phyloP scores from a whole-genome alignment of 768 basidiomycete genomes.

The Boletus pseudopeckii region DNA sequence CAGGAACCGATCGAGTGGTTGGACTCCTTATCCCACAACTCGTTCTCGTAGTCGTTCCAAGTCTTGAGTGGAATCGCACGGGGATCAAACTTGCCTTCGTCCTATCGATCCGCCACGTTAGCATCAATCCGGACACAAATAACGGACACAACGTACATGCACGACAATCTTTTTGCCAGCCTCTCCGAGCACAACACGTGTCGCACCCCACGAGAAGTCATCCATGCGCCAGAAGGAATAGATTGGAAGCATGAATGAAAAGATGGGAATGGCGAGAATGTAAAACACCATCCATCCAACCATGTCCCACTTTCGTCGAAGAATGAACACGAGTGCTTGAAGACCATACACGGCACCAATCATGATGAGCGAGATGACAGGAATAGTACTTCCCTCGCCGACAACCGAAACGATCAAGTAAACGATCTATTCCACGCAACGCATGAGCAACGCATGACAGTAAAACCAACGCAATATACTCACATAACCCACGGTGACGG shows the following conservation, averaged over 20 bases:
- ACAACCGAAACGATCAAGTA: conserved; percentile 84
- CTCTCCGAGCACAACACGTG: conserved; percentile 91
- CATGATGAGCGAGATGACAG: conserved; percentile 83
- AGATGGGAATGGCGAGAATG: conserved; percentile 88
- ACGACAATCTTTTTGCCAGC: conserved; percentile 93
- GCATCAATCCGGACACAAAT: conserved; percentile 2
- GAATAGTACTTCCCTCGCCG: conserved; percentile 63
- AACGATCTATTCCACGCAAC: conserved; percentile 52
- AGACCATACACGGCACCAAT: conserved; percentile 93
- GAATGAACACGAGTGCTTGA: conserved; percentile 86
- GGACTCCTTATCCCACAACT: conserved; percentile 96
- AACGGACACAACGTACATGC: conserved; percentile 56
- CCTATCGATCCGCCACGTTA: conserved; percentile 43
- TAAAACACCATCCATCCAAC: conserved; percentile 97
- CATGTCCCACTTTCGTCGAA: conserved; percentile 98
- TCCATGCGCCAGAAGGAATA: conserved; percentile 99
- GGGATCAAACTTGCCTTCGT: conserved; percentile 97
- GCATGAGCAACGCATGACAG: conserved; percentile 6
- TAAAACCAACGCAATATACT: conserved; percentile 35
- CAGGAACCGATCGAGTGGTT: conserved; percentile 94
- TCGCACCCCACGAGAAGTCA: conserved; percentile 95
- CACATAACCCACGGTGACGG: conserved; percentile 87
- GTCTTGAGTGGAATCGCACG: conserved; percentile 90
- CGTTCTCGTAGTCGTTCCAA: conserved; percentile 96
- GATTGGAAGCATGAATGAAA: conserved; percentile 89